Evolutionary conservation across 1,284 basidiomycete genomes (phyloP).

Genomic region (Vanrija sp.): DNA sequence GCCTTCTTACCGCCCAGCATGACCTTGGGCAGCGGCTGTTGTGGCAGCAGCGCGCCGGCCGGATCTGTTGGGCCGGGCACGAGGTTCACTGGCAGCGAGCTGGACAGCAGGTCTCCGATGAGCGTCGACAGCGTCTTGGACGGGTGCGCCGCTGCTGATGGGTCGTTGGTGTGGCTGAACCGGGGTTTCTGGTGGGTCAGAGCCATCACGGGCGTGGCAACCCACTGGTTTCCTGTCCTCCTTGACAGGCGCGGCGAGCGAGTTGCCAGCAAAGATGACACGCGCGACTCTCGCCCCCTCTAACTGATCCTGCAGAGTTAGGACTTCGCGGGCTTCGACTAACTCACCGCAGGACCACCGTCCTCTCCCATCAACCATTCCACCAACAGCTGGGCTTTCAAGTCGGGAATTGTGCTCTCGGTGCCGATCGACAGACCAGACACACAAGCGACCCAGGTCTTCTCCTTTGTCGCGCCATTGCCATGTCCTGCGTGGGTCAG

Average conservation of each 20-base stretch:
- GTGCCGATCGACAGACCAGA: constrained; percentile 72
- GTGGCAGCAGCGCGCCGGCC: constrained; percentile 80
- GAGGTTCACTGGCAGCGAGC: constrained; percentile 71
- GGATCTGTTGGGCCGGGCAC: constrained; percentile 85
- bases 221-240: constrained; percentile 59
- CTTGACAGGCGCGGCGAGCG: constrained; percentile 58
- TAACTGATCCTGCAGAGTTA: constrained; percentile 54
- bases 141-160: constrained; percentile 67
- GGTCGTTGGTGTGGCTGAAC: constrained; percentile 31
- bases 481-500: not conserved
- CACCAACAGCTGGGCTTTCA: constrained; percentile 70
- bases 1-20: constrained; percentile 74
- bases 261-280: constrained; percentile 82
- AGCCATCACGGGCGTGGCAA: not conserved
- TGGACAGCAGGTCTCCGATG: constrained; percentile 64
- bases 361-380: constrained; percentile 85
- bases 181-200: constrained; percentile 47
- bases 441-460: constrained; percentile 72
- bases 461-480: constrained; percentile 22
- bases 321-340: accelerated
- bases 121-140: constrained; percentile 65
- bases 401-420: constrained; percentile 59
- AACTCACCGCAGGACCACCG: constrained; percentile 59
- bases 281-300: constrained; percentile 70
- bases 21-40: constrained; percentile 85